Conservation (phyloP, 2,329 filamentous ascomycete species). For the Fusarium ambrosium region DNA sequence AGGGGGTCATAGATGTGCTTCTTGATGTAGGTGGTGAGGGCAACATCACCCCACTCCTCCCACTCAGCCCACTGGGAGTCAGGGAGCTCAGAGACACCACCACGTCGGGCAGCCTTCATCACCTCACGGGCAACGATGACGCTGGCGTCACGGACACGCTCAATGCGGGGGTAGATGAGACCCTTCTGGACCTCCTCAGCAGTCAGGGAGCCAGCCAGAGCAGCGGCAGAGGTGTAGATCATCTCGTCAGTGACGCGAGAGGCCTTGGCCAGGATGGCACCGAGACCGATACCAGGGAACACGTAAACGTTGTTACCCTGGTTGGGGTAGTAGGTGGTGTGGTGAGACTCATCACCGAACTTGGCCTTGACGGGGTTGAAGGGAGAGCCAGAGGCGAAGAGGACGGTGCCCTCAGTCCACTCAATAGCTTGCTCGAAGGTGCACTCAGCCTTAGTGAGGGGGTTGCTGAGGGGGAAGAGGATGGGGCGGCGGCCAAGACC, state of each 20-base stretch:
- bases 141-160: constrained; percentile 91
- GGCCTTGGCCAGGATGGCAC: constrained; percentile 91
- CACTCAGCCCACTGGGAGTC: constrained; percentile 80
- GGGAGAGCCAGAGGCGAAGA: constrained; percentile 96
- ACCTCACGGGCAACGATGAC: constrained; percentile 89
- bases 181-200: constrained; percentile 85
- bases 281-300: constrained; percentile 95
- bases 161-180: constrained; percentile 91
- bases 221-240: constrained; percentile 93
- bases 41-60: constrained; percentile 78
- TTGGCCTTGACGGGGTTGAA: constrained; percentile 82
- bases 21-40: constrained; percentile 72
- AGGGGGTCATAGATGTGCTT: constrained; percentile 71
- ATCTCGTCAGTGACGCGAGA: constrained; percentile 91
- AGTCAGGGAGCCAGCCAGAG: constrained; percentile 83
- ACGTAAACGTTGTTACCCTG: constrained; percentile 93
- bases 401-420: constrained; percentile 89
- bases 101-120: constrained; percentile 89
- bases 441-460: constrained; percentile 96
- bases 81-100: constrained; percentile 78
- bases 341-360: constrained; percentile 65
- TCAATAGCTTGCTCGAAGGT: constrained; percentile 94
- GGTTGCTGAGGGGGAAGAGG: constrained; percentile 97
- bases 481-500: constrained; percentile 84
- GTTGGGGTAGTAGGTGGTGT: constrained; percentile 79